A percentile compares a stretch with the other conserved stretches of the same genome.
Conservation (phyloP, 331 rosid species). For the Quercus tomentella region DNA sequence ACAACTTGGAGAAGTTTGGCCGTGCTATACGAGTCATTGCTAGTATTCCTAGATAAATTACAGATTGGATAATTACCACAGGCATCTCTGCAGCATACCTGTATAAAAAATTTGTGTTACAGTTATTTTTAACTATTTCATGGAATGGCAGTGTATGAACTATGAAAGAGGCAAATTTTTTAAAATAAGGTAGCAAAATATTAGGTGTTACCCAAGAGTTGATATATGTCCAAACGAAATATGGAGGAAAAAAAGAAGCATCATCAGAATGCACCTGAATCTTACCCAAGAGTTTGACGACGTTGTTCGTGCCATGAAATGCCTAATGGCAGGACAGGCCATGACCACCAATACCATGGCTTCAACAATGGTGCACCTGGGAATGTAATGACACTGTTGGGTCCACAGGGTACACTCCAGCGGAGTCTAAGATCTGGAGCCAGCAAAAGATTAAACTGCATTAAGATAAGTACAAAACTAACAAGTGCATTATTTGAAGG, state of each 20-base stretch:
- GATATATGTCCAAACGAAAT: too few species aligned
- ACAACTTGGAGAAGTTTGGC: constrained; percentile 70
- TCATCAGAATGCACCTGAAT: not conserved
- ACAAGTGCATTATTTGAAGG: not conserved
- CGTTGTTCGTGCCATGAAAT: constrained; percentile 78
- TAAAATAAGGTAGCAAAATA: too few species aligned
- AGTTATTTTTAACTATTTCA: not conserved
- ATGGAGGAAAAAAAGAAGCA: not conserved
- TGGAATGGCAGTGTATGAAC: not conserved
- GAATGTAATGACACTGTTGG: constrained; percentile 87
- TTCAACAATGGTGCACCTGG: constrained; percentile 92
- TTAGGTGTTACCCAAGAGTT: too few species aligned
- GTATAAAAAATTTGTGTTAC: not conserved
- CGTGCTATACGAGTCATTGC: constrained; percentile 67
- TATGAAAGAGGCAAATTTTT: not conserved
- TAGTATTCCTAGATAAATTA: constrained; percentile 51
- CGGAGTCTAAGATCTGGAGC: constrained; percentile 60
- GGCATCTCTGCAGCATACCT: constrained; percentile 77
- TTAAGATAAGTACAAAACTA: not conserved
- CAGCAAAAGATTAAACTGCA: not conserved
- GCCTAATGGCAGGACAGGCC: constrained; percentile 95
- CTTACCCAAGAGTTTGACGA: constrained; percentile 69
- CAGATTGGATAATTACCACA: constrained; percentile 43
- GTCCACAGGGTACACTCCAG: constrained; percentile 93
- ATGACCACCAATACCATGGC: constrained; percentile 99